Percentiles rank a stretch among this genome's conserved stretches.
phyloP scores from a whole-genome alignment of 208 protist genomes.

The Leishmania guyanensis region DNA sequence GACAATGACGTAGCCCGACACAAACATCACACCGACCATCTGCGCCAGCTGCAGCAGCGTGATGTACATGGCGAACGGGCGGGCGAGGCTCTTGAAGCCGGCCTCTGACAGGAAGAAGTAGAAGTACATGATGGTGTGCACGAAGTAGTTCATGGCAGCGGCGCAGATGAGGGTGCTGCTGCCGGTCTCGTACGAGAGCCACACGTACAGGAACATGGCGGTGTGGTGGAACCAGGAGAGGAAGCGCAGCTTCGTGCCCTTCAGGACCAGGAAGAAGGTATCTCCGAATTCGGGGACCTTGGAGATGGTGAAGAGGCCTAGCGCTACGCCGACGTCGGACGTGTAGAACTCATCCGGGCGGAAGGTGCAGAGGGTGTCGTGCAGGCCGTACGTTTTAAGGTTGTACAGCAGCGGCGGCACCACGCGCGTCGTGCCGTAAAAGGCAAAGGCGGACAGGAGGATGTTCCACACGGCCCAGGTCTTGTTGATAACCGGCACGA shows the following conservation, averaged over 20 bases:
- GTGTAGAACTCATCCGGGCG: conserved; percentile 60
- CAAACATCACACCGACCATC: conserved; percentile 81
- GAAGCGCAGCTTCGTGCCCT: conserved; percentile 75
- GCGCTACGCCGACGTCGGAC: conserved; percentile 58
- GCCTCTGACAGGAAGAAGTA: conserved; percentile 89
- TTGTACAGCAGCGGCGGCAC: conserved; percentile 46
- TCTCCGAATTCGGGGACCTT: conserved; percentile 88
- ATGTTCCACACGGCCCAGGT: conserved; percentile 89
- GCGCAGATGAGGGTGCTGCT: conserved; percentile 77
- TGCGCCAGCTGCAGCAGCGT: conserved; percentile 88
- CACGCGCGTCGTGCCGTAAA: conserved; percentile 69
- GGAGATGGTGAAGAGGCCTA: conserved; percentile 80
- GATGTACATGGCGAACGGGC: conserved; percentile 82
- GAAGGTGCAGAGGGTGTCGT: conserved; percentile 70
- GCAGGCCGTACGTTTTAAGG: conserved; percentile 49
- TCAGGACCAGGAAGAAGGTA: conserved; percentile 82
- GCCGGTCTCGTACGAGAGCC: conserved; percentile 70
- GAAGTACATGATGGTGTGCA: conserved; percentile 96
- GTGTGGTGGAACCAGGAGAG: conserved; percentile 94
- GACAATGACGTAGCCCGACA: conserved; percentile 41
- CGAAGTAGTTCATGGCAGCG: conserved; percentile 91
- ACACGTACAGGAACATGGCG: conserved; percentile 89
- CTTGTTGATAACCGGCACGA: conserved; percentile 43
- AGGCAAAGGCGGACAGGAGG: conserved; percentile 85
- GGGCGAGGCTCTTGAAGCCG: conserved; percentile 58